Percentiles rank a stretch among this genome's conserved stretches.
Evolutionary conservation across 2,329 filamentous ascomycete genomes (phyloP).

Genomic region (Aspergillus pseudonomiae): DNA sequence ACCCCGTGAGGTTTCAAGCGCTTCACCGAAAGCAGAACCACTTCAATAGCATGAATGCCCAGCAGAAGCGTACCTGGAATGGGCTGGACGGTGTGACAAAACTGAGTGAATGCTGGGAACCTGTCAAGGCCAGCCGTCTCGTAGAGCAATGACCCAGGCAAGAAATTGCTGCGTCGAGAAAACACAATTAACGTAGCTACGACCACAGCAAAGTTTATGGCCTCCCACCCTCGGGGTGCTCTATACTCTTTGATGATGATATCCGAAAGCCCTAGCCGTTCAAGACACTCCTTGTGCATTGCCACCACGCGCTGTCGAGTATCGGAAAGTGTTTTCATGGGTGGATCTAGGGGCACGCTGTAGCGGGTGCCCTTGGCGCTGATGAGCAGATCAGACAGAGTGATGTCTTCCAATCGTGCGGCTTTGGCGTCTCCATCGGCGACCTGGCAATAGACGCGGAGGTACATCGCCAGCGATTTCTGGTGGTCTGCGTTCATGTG

Average conservation of each 20-base stretch:
- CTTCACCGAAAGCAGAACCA: constrained; percentile 48
- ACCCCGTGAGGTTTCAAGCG: constrained; percentile 58
- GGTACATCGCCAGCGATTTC: constrained; percentile 73
- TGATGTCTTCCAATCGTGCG: constrained; percentile 68
- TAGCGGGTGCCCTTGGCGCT: constrained; percentile 51
- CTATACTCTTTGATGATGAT: constrained; percentile 57
- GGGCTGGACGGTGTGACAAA: constrained; percentile 63
- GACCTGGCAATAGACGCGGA: constrained; percentile 70
- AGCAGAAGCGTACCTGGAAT: constrained; percentile 63
- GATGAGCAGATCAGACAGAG: constrained; percentile 65
- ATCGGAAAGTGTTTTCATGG: constrained; percentile 69
- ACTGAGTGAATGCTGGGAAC: constrained; percentile 61
- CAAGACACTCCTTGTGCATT: constrained; percentile 67
- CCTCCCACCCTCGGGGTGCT: constrained; percentile 55
- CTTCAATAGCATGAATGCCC: constrained; percentile 67
- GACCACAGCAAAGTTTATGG: constrained; percentile 59
- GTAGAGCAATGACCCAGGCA: constrained; percentile 56
- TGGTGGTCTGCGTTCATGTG: constrained; percentile 90
- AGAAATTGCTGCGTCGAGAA: constrained; percentile 55
- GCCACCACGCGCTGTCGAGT: constrained; percentile 71
- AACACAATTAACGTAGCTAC: constrained; percentile 58
- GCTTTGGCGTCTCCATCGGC: constrained; percentile 58
- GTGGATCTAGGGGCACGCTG: constrained; percentile 68
- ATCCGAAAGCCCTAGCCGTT: constrained; percentile 62
- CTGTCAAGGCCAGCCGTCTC: constrained; percentile 49